Evolutionary conservation across 1,284 basidiomycete genomes (phyloP).

Genomic region (Melampsora americana): DNA sequence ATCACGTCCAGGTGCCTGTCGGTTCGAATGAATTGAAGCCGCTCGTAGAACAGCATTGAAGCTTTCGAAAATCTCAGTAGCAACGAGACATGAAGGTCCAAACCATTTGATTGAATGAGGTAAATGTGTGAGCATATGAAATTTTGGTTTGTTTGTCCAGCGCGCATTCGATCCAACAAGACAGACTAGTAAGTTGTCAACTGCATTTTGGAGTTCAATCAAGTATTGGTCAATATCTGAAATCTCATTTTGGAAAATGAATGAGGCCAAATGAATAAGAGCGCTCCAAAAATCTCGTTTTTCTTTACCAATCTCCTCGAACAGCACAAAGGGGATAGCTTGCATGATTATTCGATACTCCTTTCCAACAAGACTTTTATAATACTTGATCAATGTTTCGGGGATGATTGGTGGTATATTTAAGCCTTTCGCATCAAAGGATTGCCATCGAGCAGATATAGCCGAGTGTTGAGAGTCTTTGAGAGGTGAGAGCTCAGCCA

Average conservation of each 20-base stretch:
- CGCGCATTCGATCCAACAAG: neutral
- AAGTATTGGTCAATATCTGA: conserved; percentile 52
- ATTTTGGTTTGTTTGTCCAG: conserved; percentile 58
- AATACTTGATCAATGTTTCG: conserved; percentile 52
- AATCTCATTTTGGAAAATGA: too few relatives aligned
- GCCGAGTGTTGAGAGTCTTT: conserved; percentile 45
- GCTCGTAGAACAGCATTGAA: conserved; percentile 6
- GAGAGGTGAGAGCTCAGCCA: conserved; percentile 45
- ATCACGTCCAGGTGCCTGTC: neutral
- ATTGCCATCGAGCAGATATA: conserved; percentile 49
- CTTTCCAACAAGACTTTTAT: conserved; percentile 53
- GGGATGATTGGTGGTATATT: conserved; percentile 49
- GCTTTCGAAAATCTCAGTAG: conserved; percentile 33
- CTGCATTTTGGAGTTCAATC: conserved; percentile 26
- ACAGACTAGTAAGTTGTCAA: neutral
- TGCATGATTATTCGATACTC: conserved; percentile 56
- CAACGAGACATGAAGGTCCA: conserved; percentile 3
- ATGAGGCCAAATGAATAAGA: conserved; percentile 53
- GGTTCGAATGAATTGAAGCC: neutral
- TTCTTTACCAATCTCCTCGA: conserved; percentile 50
- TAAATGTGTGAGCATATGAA: conserved; percentile 50
- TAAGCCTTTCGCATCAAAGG: conserved; percentile 51
- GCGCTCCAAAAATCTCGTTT: conserved; percentile 52
- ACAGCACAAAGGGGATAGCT: conserved; percentile 55
- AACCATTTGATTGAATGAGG: conserved; percentile 45